Evolutionary conservation across 2,329 filamentous ascomycete genomes (phyloP).

Genomic region (Metarhizium robertsii): DNA sequence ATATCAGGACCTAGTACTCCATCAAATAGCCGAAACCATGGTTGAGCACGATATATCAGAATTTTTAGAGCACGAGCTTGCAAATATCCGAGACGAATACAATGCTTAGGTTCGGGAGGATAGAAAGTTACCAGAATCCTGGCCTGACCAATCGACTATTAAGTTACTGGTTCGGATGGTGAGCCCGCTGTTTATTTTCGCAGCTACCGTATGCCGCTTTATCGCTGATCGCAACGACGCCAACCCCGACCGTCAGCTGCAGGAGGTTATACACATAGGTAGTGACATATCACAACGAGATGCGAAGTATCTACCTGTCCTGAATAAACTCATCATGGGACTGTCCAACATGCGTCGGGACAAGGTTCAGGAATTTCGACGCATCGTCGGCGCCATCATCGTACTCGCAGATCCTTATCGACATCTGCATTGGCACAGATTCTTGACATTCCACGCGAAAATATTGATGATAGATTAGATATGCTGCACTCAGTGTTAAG

Average conservation of each 20-base stretch:
- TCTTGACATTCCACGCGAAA: background rate
- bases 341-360: background rate
- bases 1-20: background rate
- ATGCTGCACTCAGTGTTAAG: background rate
- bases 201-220: conserved; percentile 23
- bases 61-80: conserved; percentile 27
- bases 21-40: background rate
- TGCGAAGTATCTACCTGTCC: conserved; percentile 10
- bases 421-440: background rate
- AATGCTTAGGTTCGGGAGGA: conserved; percentile 3
- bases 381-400: background rate
- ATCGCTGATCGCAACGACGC: conserved; percentile 12
- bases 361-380: background rate
- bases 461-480: background rate
- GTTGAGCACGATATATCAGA: background rate
- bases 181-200: conserved; percentile 26
- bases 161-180: conserved; percentile 16
- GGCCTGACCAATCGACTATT: conserved; percentile 3
- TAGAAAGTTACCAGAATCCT: background rate
- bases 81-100: conserved; percentile 10
- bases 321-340: conserved; percentile 6
- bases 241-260: conserved; percentile 13
- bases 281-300: conserved; percentile 7
- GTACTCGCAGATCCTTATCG: background rate
- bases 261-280: conserved; percentile 12